phyloP scores from a whole-genome alignment of 805 yeast species.

The Zygoascus flipseniorum region DNA sequence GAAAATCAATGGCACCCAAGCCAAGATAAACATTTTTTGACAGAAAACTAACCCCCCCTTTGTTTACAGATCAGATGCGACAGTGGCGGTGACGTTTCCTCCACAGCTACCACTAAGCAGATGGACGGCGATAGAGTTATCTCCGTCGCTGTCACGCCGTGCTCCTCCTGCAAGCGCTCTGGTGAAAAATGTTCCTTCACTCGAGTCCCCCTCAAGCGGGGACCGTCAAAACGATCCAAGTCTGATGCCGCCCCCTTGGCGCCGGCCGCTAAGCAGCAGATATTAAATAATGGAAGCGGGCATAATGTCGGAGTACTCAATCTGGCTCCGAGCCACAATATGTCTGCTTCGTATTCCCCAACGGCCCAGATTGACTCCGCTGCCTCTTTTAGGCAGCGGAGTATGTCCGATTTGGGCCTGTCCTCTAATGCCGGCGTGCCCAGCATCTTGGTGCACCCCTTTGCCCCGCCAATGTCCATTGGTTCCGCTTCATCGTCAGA shows the following conservation, averaged over 20 bases:
- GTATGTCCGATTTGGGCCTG: neutral
- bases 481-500: neutral
- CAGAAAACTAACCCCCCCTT: too few species aligned
- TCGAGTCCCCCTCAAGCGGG: conserved; percentile 52
- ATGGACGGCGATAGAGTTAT: conserved; percentile 19
- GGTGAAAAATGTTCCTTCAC: conserved; percentile 47
- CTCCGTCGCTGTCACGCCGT: conserved; percentile 26
- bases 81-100: neutral
- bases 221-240: conserved; percentile 47
- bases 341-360: neutral
- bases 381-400: neutral
- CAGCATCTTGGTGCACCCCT: neutral
- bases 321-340: neutral
- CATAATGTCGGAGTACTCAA: neutral
- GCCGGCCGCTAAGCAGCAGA: neutral
- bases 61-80: conserved; percentile 30
- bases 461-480: neutral
- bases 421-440: neutral
- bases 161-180: conserved; percentile 45
- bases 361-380: neutral
- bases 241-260: conserved; percentile 1
- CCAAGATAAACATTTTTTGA: too few species aligned
- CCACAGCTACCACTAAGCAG: neutral
- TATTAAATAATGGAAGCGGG: neutral
- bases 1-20: too few species aligned